phyloP scores from a whole-genome alignment of 805 yeast species.

The Cyberlindnera japonica region DNA sequence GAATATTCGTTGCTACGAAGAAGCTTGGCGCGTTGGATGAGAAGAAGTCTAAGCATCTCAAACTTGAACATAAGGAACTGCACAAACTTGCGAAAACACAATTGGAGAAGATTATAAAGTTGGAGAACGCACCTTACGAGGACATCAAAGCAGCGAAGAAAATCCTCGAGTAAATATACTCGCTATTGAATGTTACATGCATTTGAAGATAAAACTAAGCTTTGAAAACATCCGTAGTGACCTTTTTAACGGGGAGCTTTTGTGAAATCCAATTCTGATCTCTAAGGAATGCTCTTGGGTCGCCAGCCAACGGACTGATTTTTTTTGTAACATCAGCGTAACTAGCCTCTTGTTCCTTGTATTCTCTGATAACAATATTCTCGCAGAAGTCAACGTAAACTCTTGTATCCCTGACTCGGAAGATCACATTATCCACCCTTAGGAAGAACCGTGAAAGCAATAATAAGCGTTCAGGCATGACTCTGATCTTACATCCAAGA shows the following conservation, averaged over 20 bases:
- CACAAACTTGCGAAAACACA: conserved; percentile 12
- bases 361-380: conserved; percentile 66
- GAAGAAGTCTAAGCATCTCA: conserved; percentile 5
- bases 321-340: conserved; percentile 44
- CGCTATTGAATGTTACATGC: too few species aligned
- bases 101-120: conserved; percentile 16
- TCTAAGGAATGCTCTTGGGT: conserved; percentile 64
- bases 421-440: conserved; percentile 85
- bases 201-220: not conserved
- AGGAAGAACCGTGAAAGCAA: conserved; percentile 74
- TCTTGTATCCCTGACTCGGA: conserved; percentile 82
- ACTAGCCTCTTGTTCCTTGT: conserved; percentile 60
- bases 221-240: conserved; percentile 4
- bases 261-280: conserved; percentile 85
- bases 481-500: conserved; percentile 74
- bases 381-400: conserved; percentile 73
- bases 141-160: conserved; percentile 20
- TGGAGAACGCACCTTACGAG: conserved; percentile 14
- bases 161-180: conserved; percentile 8
- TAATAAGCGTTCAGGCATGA: conserved; percentile 78
- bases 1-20: conserved; percentile 42
- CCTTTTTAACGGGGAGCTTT: conserved; percentile 46
- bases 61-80: conserved; percentile 8
- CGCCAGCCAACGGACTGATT: conserved; percentile 52
- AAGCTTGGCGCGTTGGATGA: conserved; percentile 22